These are phyloP conservation scores for Nothomitra cinnamomea DNA, from an alignment of 2,329 filamentous ascomycete species.

Conservation along the genomic window DNA sequence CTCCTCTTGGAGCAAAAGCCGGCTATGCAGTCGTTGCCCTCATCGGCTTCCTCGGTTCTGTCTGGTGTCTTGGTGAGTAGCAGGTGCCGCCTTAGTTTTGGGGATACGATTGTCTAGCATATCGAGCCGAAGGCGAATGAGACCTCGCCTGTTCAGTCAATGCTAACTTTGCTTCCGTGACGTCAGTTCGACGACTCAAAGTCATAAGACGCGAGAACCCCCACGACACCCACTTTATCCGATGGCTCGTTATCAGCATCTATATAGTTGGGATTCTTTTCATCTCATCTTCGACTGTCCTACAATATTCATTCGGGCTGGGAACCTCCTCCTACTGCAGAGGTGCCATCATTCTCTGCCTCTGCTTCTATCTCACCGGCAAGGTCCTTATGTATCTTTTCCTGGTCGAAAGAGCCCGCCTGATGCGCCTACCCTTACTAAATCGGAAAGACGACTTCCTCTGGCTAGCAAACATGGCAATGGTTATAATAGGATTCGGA, in stretches of 20 bases:
- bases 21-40: not conserved
- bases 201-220: not conserved
- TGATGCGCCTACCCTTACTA: slow-evolving; percentile 19
- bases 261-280: slow-evolving; percentile 21
- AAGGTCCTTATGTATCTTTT: slow-evolving; percentile 24
- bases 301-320: slow-evolving; percentile 19
- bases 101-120: too few species aligned
- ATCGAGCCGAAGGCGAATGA: too few species aligned
- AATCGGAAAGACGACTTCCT: slow-evolving; percentile 19
- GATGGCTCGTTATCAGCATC: slow-evolving; percentile 19
- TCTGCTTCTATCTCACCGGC: slow-evolving; percentile 20
- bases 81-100: not conserved
- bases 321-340: slow-evolving; percentile 16
- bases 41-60: not conserved
- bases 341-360: slow-evolving; percentile 20
- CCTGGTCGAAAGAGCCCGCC: slow-evolving; percentile 24
- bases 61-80: slow-evolving; percentile 1
- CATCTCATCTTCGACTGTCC: slow-evolving; percentile 18
- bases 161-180: not conserved
- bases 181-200: not conserved
- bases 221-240: slow-evolving; percentile 15
- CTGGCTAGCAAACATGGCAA: slow-evolving; percentile 19
- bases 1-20: not conserved
- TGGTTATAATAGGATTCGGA: slow-evolving; percentile 17
- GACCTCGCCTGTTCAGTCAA: not conserved